Base-by-base conservation (phyloP, 768 basidiomycete genomes). In the Dentipellis sp. region DNA sequence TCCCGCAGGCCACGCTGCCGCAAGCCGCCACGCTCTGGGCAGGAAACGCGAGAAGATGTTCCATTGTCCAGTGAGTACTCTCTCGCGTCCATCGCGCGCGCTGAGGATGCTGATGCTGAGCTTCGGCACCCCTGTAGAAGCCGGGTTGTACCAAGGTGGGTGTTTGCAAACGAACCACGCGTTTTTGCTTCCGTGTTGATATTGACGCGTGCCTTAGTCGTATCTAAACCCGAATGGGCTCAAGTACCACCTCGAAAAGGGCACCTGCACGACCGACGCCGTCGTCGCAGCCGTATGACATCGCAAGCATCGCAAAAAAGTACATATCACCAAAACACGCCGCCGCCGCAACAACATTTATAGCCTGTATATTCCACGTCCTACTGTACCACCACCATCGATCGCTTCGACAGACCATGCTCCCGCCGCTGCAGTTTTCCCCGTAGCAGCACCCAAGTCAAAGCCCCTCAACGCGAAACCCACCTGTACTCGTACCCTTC, bases 141-240 rank as follows among this genome's bases (percentile, higher is more conserved):
- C 65, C 72, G 1, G 79, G 79, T 4, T 83, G 82, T 61, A 75
- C 76, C 19, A 85, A 82, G 72, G 77, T 74, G 58, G 56, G 71
- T 56, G 22, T 50, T 17, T 4, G 36, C 58, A 63, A 49, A 61
- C 29, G 29, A 6, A 52, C 9, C 45, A 10, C 45, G 40, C 22
- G 14, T 50, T 23, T 23, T n/a, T n/a, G 19, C 42, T 35, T 50
- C 48, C 48, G 48, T 35, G 48, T 23, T 14, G 29, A 35, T 50
- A 23, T 22, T 50, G 40, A 39, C 14, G 17, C 39, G 22, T 14
- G 40, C 17, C 46, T 38, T 17, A 83, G 77, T 68, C 77, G 29
- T 86, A 86, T 62, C 74, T 83, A 42, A 84, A 83, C 66, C 76
- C 81, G 8, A 85, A 84, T 59, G 84, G 85, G 10, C 70, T 85